A percentile compares a stretch with the other conserved stretches of the same genome.
phyloP scores from a whole-genome alignment of 2,329 filamentous ascomycete species.

The Neopestalotiopsis sp. region DNA sequence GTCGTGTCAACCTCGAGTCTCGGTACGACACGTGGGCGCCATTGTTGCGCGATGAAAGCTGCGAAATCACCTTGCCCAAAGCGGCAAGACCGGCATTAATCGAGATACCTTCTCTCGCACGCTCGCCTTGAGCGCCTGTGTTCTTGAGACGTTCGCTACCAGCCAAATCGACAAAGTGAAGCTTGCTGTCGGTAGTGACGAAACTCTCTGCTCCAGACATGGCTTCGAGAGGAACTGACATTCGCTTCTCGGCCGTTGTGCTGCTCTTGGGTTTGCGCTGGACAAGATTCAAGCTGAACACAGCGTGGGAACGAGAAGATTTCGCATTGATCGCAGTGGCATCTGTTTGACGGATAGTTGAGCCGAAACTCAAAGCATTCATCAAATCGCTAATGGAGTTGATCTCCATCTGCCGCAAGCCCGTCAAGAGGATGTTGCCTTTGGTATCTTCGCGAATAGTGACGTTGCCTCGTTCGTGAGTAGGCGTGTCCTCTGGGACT shows the following conservation, averaged over 20 bases:
- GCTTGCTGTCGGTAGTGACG: slow-evolving; percentile 94
- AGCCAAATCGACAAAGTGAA: slow-evolving; percentile 97
- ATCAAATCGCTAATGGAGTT: slow-evolving; percentile 92
- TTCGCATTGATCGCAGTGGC: slow-evolving; percentile 97
- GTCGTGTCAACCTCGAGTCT: slow-evolving; percentile 93
- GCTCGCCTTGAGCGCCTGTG: slow-evolving; percentile 91
- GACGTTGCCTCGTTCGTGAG: slow-evolving; percentile 76
- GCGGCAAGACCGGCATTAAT: slow-evolving; percentile 97
- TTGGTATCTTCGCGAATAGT: slow-evolving; percentile 93
- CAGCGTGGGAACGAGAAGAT: slow-evolving; percentile 95
- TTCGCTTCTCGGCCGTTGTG: slow-evolving; percentile 74
- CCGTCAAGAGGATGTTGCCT: slow-evolving; percentile 92
- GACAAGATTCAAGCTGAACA: slow-evolving; percentile 93
- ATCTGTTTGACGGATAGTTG: slow-evolving; percentile 93
- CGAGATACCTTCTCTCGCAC: slow-evolving; percentile 94
- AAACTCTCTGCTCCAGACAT: slow-evolving; percentile 71
- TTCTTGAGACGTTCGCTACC: slow-evolving; percentile 98
- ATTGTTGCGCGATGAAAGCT: slow-evolving; percentile 86
- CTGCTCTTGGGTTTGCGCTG: slow-evolving; percentile 73
- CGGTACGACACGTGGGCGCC: slow-evolving; percentile 96
- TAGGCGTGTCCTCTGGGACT: slow-evolving; percentile 73
- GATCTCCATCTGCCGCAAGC: slow-evolving; percentile 84
- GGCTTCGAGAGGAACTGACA: slow-evolving; percentile 84
- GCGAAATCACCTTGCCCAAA: slow-evolving; percentile 96
- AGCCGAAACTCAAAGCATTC: slow-evolving; percentile 88